These are phyloP conservation scores for Candida alai DNA, from an alignment of 805 yeast genomes.

Conservation along the genomic window DNA sequence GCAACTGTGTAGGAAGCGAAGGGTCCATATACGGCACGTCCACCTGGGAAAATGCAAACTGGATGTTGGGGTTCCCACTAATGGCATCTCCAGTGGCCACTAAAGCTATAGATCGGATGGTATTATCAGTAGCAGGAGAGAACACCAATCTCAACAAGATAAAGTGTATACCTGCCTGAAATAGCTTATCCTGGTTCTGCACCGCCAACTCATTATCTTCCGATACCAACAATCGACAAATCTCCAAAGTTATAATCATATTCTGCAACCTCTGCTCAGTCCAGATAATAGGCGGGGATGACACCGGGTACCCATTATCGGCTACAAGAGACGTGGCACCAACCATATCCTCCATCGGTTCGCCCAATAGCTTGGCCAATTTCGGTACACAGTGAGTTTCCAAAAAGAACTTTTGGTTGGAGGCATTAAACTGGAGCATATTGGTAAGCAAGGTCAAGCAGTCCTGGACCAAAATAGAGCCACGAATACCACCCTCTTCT, in stretches of 20 bases:
- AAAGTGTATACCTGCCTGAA: conserved; percentile 59
- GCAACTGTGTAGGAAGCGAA: conserved; percentile 44
- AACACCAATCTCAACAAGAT: conserved; percentile 69
- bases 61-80: conserved; percentile 61
- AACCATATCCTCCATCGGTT: conserved; percentile 47
- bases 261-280: conserved; percentile 71
- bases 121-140: conserved; percentile 57
- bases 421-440: conserved; percentile 73
- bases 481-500: conserved; percentile 86
- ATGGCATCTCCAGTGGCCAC: conserved; percentile 76
- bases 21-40: conserved; percentile 94
- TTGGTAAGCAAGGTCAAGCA: conserved; percentile 73
- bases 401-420: conserved; percentile 83
- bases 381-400: conserved; percentile 78
- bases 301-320: conserved; percentile 15
- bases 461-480: conserved; percentile 88
- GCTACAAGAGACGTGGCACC: conserved; percentile 15
- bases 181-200: conserved; percentile 58
- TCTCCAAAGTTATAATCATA: conserved; percentile 62
- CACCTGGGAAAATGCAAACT: conserved; percentile 66
- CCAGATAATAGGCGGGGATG: conserved; percentile 54
- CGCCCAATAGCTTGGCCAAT: conserved; percentile 57
- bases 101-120: conserved; percentile 65
- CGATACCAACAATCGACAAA: conserved; percentile 64
- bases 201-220: conserved; percentile 67